A percentile compares a stretch with the other conserved stretches of the same genome.
phyloP scores from a whole-genome alignment of 345 rosid genomes.

The Nasturtium officinale region DNA sequence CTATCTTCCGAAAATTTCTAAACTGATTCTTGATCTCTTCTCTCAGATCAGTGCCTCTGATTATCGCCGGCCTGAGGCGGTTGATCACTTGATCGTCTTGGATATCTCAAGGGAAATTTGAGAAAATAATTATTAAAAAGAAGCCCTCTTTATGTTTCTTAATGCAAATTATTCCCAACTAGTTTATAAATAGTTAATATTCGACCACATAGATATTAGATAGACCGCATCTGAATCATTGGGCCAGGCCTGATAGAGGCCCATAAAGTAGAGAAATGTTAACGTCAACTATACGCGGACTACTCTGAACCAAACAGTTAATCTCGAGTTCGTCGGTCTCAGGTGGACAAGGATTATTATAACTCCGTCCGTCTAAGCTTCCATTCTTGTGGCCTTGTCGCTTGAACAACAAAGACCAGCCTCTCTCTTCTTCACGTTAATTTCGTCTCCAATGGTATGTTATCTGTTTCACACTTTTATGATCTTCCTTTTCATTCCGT shows the following conservation, averaged over 20 bases:
- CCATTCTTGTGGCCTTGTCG: constrained; percentile 10
- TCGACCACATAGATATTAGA: background rate
- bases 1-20: background rate
- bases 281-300: constrained; percentile 32
- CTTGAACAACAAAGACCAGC: background rate
- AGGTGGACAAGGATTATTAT: constrained; percentile 30
- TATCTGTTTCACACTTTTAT: constrained; percentile 19
- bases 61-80: constrained; percentile 28
- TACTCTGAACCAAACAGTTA: constrained; percentile 24
- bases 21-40: background rate
- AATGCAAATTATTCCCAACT: background rate
- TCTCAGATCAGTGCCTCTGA: constrained; percentile 24
- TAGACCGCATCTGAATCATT: background rate
- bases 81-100: background rate
- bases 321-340: constrained; percentile 40
- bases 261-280: background rate
- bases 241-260: constrained; percentile 4
- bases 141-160: background rate
- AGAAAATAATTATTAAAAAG: background rate
- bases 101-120: background rate
- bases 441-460: constrained; percentile 38
- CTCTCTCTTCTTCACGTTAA: constrained; percentile 10
- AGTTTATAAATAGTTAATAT: background rate
- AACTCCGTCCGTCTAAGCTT: constrained; percentile 19
- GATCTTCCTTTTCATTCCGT: constrained; percentile 34